Base-by-base conservation (phyloP, 108 stramenopile species). In the Fragilaria radians region DNA sequence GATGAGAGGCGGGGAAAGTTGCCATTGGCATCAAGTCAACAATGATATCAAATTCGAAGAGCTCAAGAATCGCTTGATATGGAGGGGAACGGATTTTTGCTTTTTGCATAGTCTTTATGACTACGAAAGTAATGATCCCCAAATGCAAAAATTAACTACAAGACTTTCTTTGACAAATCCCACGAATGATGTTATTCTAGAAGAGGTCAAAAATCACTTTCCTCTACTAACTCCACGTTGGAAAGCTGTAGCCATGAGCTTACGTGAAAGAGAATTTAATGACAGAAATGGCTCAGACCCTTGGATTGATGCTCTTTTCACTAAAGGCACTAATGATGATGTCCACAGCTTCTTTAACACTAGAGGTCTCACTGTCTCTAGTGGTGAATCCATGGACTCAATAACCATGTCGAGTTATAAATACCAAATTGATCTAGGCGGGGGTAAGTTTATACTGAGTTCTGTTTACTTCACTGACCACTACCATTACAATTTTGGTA, bases 361-460 rank as follows among this genome's bases (percentile, higher is more conserved):
- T 42, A 7, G 36, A 42, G 36, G 36, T 42, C 11, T 42, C 11
- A 14, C 14, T 14, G 36, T 42, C 14, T 42, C 36, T 7, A 14
- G 14, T 7, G 36, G 14, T 11, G 7, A 11, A 7, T n/a, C 9
- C 7, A 55, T 55, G 54, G n/a, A n/a, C 23, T 5, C 54, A 7
- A 28, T 22, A 29, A 28, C 14, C 4, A 55, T 55, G 59, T 48
- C 68, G 18, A 56, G 31, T 2, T 78, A 74, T 50, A 74, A 56
- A 54, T 78, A 78, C 42, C 73, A 74, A 46, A 71, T 78, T 46
- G 77, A 78, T 59, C 46, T 79, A 18, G 77, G 77, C 32, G 77
- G 77, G 4, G 77, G 73, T 42, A 42, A 11, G 36, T 42, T 7
- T 14, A 42, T 42, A 14, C n/a, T n/a, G n/a, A n/a, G n/a, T n/a